These are phyloP conservation scores for Trichoderma arundinaceum DNA, from an alignment of 2,329 filamentous ascomycete species.

Conservation along the genomic window DNA sequence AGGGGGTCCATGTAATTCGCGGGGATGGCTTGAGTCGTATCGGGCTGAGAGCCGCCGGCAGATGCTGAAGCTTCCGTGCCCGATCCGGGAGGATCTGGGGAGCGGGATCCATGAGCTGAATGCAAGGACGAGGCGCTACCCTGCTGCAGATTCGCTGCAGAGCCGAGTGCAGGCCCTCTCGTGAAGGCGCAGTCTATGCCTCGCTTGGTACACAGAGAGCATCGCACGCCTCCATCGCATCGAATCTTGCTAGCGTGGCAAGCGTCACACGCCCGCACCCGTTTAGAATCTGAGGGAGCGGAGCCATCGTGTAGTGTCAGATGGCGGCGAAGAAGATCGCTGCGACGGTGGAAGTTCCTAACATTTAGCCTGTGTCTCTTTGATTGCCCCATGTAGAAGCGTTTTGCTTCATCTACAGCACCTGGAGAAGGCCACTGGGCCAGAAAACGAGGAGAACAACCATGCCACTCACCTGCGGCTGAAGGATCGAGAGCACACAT, in stretches of 20 bases:
- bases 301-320: conserved; percentile 44
- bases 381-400: conserved; percentile 1
- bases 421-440: neutral
- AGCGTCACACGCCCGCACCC: conserved; percentile 50
- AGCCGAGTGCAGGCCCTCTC: neutral
- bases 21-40: neutral
- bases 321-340: conserved; percentile 49
- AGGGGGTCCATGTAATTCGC: neutral
- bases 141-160: neutral
- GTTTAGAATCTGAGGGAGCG: conserved; percentile 42
- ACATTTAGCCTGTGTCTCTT: conserved; percentile 21
- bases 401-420: conserved; percentile 10
- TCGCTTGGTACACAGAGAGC: conserved; percentile 49
- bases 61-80: neutral
- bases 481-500: conserved; percentile 48
- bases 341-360: conserved; percentile 28
- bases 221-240: conserved; percentile 50
- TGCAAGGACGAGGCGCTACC: conserved; percentile 8
- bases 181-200: conserved; percentile 46
- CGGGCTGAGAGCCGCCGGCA: neutral
- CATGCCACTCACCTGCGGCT: conserved; percentile 46
- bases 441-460: neutral
- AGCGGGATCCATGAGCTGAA: neutral
- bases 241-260: conserved; percentile 55
- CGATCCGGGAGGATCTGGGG: neutral